Percentiles rank a stretch among this genome's conserved stretches.
Conservation (phyloP, 78 protist genomes). For the Dictyostelium firmibasis region DNA sequence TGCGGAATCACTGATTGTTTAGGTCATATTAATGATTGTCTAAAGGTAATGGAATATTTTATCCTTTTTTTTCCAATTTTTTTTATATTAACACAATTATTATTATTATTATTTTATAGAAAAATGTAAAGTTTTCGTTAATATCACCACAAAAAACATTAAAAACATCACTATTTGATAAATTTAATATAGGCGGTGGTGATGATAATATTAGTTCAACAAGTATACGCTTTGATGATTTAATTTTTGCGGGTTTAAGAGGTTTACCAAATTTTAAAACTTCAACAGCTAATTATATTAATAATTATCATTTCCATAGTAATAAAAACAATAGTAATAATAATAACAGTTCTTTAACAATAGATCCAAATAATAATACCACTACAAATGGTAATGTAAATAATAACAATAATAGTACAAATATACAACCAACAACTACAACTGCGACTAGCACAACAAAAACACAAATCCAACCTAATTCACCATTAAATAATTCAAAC, state of each 20-base stretch:
- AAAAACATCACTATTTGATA: constrained; percentile 3
- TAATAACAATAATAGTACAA: not conserved
- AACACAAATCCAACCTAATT: not conserved
- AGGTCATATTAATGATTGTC: constrained; percentile 30
- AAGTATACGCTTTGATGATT: not conserved
- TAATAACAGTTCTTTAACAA: not conserved
- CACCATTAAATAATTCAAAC: not conserved
- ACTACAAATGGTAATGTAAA: not conserved
- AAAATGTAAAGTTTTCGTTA: constrained; percentile 43
- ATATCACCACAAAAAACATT: constrained; percentile 36
- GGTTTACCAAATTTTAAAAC: not conserved
- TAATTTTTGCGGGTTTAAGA: not conserved
- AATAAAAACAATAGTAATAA: not conserved
- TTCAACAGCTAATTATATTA: not conserved
- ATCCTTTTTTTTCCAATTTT: not conserved
- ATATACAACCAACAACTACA: not conserved
- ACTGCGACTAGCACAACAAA: no score
- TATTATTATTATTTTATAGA: not conserved
- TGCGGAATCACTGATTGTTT: constrained; percentile 26
- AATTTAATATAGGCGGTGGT: not conserved
- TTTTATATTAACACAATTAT: not conserved
- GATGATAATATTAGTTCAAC: not conserved
- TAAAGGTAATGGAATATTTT: constrained; percentile 3
- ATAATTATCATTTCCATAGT: not conserved
- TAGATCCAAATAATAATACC: not conserved